These are phyloP conservation scores for Fusarium sarcochroum DNA, from an alignment of 2,329 filamentous ascomycete genomes.

Conservation along the genomic window DNA sequence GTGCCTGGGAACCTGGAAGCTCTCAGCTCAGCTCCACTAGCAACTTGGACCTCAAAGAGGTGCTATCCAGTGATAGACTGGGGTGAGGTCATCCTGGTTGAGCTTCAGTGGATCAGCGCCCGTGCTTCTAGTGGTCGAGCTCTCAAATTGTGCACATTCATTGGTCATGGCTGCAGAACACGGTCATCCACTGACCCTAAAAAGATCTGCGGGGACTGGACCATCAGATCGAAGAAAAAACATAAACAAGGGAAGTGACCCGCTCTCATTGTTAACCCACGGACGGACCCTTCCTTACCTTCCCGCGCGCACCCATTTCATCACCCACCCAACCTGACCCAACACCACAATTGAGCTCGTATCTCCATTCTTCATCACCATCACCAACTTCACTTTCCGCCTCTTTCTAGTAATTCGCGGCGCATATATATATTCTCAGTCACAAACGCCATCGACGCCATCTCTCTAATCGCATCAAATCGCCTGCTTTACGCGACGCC, in stretches of 20 bases:
- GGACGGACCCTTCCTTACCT: constrained; percentile 28
- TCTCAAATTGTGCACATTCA: neutral
- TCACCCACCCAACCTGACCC: constrained; percentile 37
- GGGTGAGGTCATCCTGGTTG: constrained; percentile 12
- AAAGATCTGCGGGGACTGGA: constrained; percentile 30
- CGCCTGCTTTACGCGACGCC: constrained; percentile 49
- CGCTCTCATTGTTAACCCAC: constrained; percentile 20
- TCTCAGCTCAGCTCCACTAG: constrained; percentile 1
- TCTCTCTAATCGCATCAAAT: constrained; percentile 1
- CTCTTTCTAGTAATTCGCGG: neutral
- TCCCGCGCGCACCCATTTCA: constrained; percentile 25
- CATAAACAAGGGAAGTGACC: constrained; percentile 45
- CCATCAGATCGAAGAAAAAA: constrained; percentile 37
- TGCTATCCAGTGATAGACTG: neutral
- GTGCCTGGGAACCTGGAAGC: neutral
- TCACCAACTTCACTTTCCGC: constrained; percentile 22
- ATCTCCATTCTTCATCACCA: constrained; percentile 34
- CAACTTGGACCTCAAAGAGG: constrained; percentile 1
- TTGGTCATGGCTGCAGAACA: constrained; percentile 15
- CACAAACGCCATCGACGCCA: neutral
- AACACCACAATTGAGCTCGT: constrained; percentile 32
- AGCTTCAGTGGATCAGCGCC: constrained; percentile 27
- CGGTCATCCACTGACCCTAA: constrained; percentile 13
- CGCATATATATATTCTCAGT: constrained; percentile 1
- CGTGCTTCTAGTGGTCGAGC: constrained; percentile 10